Conservation (phyloP, 1,284 basidiomycete genomes). For the Leccinum griseonigrum region DNA sequence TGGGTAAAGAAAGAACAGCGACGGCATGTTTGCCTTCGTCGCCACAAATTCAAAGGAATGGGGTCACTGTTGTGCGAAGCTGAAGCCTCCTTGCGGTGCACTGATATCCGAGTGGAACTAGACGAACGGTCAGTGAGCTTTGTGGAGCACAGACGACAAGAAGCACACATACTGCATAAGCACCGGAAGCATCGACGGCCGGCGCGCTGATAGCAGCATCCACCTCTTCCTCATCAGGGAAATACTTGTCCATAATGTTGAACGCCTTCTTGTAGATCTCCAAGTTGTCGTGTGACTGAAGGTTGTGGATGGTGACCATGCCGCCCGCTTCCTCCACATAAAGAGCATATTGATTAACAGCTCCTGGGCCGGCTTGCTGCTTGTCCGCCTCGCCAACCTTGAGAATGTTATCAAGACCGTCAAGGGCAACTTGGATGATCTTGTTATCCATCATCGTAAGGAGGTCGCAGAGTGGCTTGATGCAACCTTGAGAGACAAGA, state of each 20-base stretch:
- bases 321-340: slow-evolving; percentile 98
- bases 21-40: slow-evolving; percentile 3
- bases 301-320: slow-evolving; percentile 98
- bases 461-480: slow-evolving; percentile 97
- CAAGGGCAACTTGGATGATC: slow-evolving; percentile 97
- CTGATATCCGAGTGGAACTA: slow-evolving; percentile 80
- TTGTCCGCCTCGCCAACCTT: slow-evolving; percentile 99
- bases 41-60: slow-evolving; percentile 8
- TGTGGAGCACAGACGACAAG: slow-evolving; percentile 3
- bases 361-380: slow-evolving; percentile 78
- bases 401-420: slow-evolving; percentile 98
- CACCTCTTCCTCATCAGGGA: slow-evolving; percentile 84
- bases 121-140: slow-evolving; percentile 11
- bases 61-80: slow-evolving; percentile 62
- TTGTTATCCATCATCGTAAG: slow-evolving; percentile 99
- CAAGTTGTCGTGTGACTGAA: slow-evolving; percentile 99
- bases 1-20: slow-evolving; percentile 9
- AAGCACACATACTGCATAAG: slow-evolving; percentile 76
- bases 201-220: slow-evolving; percentile 80
- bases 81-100: slow-evolving; percentile 94
- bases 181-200: slow-evolving; percentile 83
- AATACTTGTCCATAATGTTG: slow-evolving; percentile 98
- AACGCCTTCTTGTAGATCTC: slow-evolving; percentile 99
- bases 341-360: slow-evolving; percentile 89
- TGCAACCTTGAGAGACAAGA: slow-evolving; percentile 96